Base-by-base conservation (phyloP, 1,284 basidiomycete genomes). In the Ganoderma leucocontextum region DNA sequence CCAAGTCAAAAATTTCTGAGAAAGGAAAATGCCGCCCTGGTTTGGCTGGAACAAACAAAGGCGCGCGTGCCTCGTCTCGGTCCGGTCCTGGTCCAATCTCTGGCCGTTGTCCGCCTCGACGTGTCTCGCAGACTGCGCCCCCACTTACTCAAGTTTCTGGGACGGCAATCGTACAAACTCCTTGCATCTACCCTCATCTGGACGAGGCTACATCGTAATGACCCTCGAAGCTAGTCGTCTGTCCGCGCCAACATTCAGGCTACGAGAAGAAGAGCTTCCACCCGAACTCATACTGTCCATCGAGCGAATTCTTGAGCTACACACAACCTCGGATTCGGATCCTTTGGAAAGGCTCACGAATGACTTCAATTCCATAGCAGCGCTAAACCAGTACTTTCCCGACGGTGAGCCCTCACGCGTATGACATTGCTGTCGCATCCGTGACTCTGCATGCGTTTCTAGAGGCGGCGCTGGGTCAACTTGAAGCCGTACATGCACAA, bases 341-440 rank as follows among this genome's bases (percentile, higher is more conserved):
- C 84, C 86, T 41, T 79, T 92, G 10, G 90, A 92, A 73, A 82
- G 80, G 38, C 79, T 91, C 61, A 84, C 87, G 0, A 83, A 83
- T 60, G 82, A 86, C 60, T 92, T 94, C 78, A 85, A 83, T 73
- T 81, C 88, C 0, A 80, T 88, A 9, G 81, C 86, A 61, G 82
- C 90, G 10, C 81, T 95, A 65, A 95, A 95, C 72, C 83, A 84
- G 55, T 86, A 92, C 73, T 92, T 95, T 74, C 93, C 92, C 0
- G 85, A 94, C 78, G 94, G 93, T 94, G 70, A 68, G 88, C 79
- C n/a, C 12, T 17, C 9, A 42, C 33, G 25, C 38, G 22, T 42
- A 25, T 44, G 33, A 44, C 22, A 15, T 55, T 49, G 7, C 39
- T 39, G 38, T 47, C 13, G 29, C 38, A 52, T 69, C 53, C 76